Evolutionary conservation across 129 eudicot genomes (phyloP).

Genomic region (Escallonia rubra): DNA sequence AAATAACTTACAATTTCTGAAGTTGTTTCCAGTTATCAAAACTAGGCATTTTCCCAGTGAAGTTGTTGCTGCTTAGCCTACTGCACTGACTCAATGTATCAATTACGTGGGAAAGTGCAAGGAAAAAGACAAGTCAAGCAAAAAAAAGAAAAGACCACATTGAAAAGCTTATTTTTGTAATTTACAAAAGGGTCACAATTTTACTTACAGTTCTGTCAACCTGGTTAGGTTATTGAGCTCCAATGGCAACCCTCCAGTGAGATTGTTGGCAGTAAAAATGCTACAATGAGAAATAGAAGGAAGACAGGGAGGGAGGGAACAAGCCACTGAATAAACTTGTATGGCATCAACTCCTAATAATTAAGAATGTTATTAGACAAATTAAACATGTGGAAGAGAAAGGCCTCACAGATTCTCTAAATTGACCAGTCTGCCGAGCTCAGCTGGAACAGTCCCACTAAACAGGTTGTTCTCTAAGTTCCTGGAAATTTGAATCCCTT

Average conservation of each 20-base stretch:
- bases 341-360: too few species aligned
- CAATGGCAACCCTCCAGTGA: constrained; percentile 52
- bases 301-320: background rate
- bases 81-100: constrained; percentile 24
- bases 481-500: constrained; percentile 26
- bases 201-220: constrained; percentile 56
- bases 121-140: background rate
- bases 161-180: background rate
- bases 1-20: constrained; percentile 32
- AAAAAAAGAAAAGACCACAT: background rate
- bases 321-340: too few species aligned
- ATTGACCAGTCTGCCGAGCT: constrained; percentile 48
- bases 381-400: background rate
- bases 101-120: background rate
- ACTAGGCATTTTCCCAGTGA: constrained; percentile 49
- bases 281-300: constrained; percentile 18
- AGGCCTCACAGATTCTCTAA: constrained; percentile 37
- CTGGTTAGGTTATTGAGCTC: constrained; percentile 38
- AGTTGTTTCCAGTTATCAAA: constrained; percentile 36
- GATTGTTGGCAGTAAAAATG: constrained; percentile 44
- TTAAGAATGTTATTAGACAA: too few species aligned
- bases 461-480: constrained; percentile 50
- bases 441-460: constrained; percentile 51
- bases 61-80: constrained; percentile 54
- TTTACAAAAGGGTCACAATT: background rate